Base-by-base conservation (phyloP, 768 basidiomycete genomes). In the Naganishia vishniacii region DNA sequence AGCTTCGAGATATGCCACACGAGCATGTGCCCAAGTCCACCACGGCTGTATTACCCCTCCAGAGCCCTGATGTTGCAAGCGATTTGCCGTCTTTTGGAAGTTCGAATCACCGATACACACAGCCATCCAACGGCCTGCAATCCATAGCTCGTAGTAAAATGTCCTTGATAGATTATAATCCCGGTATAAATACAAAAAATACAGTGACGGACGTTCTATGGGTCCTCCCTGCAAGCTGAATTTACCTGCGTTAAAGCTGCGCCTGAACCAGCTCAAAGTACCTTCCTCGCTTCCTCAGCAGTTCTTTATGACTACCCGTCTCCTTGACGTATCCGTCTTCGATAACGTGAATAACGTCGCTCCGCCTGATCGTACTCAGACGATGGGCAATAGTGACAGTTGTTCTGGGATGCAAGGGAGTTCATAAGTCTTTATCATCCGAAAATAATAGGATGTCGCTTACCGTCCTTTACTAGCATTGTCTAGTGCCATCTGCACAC, bases 301-400 rank as follows among this genome's bases (percentile, higher is more conserved):
- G 64, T 58, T 76, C 72, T 15, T 72, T 66, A 58, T 78, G 75
- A 29, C 70, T 64, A 8, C 77, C 77, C 20, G 56, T 64, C 58
- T 78, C 73, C 29, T 71, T 69, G 44, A 78, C 67, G 26, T 62
- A 59, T 0, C 75, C 77, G 28, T 72, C 68, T 8, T 75, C 75
- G 47, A 78, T 71, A 13, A 76, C 75, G 44, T 60, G 68, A 47
- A 76, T 78, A 1, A 70, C 68, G 41, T 76, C 71, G 20, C 72
- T 71, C 56, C 70, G 68, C 15, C 68, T 56, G 46, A 75, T 71
- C 12, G 74, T 71, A 3, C 71, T 72, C 13, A 77, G 59, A 23
- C 75, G 72, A 61, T 78, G 75, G 4, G 75, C 75, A 61, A 78
- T 73, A 34, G 42, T 60, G 16, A 65, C 71, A 7, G 74, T 76